Base-by-base conservation (phyloP, 83 land plant species). In the Thuja plicata region DNA sequence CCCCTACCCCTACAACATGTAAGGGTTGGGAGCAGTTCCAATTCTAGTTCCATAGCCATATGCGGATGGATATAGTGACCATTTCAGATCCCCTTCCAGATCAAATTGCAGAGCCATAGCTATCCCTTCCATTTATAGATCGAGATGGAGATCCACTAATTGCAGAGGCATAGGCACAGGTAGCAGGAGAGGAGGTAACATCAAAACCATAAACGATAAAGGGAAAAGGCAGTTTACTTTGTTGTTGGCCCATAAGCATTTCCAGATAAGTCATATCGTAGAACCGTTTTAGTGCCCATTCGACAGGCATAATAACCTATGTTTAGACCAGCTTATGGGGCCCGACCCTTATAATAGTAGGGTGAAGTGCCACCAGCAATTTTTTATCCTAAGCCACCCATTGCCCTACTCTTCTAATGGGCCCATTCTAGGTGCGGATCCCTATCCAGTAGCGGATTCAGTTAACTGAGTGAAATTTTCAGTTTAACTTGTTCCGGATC, bases 81-180 rank as follows among this genome's bases (percentile, higher is more conserved):
- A 74, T 74, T 74, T n/a, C 10, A 74, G 10, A 8, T 74, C 35
- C 13, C 78, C 37, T 74, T 74, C 37, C 78, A 74, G 9, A 74
- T 74, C 37, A 74, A 74, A 74, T 74, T 74, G 37, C 37, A 32
- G 78, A 74, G 78, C 78, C 78, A 74, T n/a, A 30, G 78, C 78
- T 74, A 32, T 74, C 78, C 78, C 78, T 32, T 74, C 78, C 78
- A 74, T 74, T 74, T 74, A 74, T 32, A 74, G 37, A 74, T 74
- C 37, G 78, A 74, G 78, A 74, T 74, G 37, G 78, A 32, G 78
- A 74, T 74, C 34, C 76, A 71, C 76, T 71, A n/a, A 24, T 71
- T 71, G 76, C 34, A 71, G 76, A 71, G 76, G 76, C 76, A 27
- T 71, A 27, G n/a, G 76, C 76, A 71, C 76, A 19, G 76, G 76